Percentiles rank a stretch among this genome's conserved stretches.
Evolutionary conservation across 345 rosid species (phyloP).

Genomic region (Hibiscus trionum): DNA sequence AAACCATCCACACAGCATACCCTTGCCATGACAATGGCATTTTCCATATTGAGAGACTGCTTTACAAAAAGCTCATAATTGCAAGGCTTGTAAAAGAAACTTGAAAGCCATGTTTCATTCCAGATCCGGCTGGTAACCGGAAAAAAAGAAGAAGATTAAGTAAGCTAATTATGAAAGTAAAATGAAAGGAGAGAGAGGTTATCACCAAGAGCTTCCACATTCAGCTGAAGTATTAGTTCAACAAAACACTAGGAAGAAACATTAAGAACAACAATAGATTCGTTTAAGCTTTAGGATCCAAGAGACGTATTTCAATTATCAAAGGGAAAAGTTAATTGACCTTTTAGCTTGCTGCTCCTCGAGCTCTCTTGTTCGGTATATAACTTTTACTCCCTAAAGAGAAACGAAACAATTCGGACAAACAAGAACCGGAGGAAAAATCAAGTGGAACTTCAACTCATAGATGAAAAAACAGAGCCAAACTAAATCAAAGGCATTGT

Average conservation of each 20-base stretch:
- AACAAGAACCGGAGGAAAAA: not conserved
- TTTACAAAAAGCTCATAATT: conserved; percentile 94
- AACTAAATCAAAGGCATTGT: not conserved
- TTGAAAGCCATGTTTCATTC: conserved; percentile 95
- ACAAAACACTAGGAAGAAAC: not conserved
- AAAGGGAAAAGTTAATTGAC: conserved; percentile 23
- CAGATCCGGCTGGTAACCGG: conserved; percentile 65
- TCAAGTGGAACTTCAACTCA: not conserved
- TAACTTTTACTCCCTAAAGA: conserved; percentile 73
- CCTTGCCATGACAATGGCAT: conserved; percentile 99
- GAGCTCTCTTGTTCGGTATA: conserved; percentile 74
- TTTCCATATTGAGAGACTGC: conserved; percentile 99
- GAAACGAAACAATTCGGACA: conserved; percentile 11
- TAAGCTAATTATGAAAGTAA: not conserved
- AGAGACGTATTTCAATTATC: conserved; percentile 6
- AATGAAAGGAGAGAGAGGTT: not conserved
- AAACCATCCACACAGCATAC: conserved; percentile 36
- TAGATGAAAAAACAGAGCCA: conserved; percentile 3
- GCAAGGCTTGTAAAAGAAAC: conserved; percentile 96
- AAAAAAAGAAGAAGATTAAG: not conserved
- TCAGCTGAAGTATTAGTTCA: not conserved
- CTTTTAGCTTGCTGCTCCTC: conserved; percentile 93
- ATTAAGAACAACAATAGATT: not conserved
- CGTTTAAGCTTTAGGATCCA: conserved; percentile 13
- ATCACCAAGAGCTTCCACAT: conserved; percentile 2